phyloP scores from a whole-genome alignment of 2,329 filamentous ascomycete species.

The Lanzia echinophila region DNA sequence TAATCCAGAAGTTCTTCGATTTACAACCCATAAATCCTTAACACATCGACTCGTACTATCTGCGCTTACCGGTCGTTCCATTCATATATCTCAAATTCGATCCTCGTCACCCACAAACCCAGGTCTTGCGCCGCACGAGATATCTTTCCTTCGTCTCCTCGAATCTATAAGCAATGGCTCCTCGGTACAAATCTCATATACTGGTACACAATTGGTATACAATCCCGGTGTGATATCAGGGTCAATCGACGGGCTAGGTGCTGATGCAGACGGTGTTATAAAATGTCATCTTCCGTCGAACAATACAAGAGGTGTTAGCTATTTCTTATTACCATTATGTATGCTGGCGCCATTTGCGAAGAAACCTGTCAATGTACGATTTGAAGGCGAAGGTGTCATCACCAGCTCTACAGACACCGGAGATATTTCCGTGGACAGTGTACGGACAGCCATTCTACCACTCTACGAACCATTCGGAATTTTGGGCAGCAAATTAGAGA shows the following conservation, averaged over 20 bases:
- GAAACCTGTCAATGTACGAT: constrained; percentile 79
- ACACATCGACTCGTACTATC: constrained; percentile 79
- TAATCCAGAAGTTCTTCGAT: constrained; percentile 51
- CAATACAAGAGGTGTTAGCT: constrained; percentile 77
- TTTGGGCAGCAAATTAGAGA: constrained; percentile 68
- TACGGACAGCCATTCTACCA: constrained; percentile 86
- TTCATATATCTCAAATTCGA: constrained; percentile 93
- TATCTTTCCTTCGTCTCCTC: constrained; percentile 91
- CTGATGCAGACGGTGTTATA: constrained; percentile 59
- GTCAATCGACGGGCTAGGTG: constrained; percentile 63
- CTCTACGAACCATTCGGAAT: constrained; percentile 90
- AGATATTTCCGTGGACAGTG: constrained; percentile 86
- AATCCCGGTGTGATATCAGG: constrained; percentile 89
- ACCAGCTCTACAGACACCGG: constrained; percentile 77
- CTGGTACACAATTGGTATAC: constrained; percentile 87
- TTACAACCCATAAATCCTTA: constrained; percentile 79
- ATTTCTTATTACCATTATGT: constrained; percentile 85
- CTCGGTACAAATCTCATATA: constrained; percentile 92
- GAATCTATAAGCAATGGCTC: constrained; percentile 94
- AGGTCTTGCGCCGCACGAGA: constrained; percentile 84
- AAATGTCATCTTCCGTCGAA: constrained; percentile 72
- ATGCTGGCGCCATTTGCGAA: constrained; percentile 92
- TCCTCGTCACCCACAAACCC: constrained; percentile 78
- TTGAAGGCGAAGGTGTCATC: constrained; percentile 87
- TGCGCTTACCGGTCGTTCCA: constrained; percentile 80